Evolutionary conservation across 1,139 yeast species (phyloP).

Genomic region (Kluyveromyces sp.): DNA sequence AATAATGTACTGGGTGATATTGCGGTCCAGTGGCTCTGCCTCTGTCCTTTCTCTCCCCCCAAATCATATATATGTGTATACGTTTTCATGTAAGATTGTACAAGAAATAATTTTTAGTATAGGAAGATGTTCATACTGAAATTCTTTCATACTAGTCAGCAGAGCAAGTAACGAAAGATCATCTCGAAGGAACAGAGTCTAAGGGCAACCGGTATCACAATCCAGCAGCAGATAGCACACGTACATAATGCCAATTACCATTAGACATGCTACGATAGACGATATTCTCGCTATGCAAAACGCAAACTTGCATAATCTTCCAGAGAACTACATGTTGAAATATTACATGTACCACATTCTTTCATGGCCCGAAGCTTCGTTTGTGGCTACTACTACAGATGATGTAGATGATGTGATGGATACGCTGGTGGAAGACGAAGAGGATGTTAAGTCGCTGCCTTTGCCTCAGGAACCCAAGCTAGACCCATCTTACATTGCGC

Average conservation of each 20-base stretch:
- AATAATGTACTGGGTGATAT: no score
- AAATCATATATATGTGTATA: no score
- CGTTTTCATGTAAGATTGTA: no score
- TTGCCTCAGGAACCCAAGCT: constrained; percentile 30
- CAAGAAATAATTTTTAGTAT: no score
- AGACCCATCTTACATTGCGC: constrained; percentile 46
- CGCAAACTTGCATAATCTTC: constrained; percentile 85
- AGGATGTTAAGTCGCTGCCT: neutral
- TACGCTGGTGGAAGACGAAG: constrained; percentile 27
- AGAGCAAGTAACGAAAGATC: neutral
- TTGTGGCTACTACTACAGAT: constrained; percentile 78
- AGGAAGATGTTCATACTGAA: no score
- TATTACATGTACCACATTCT: constrained; percentile 89
- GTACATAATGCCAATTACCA: constrained; percentile 63
- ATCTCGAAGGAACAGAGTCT: neutral
- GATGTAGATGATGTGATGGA: constrained; percentile 29
- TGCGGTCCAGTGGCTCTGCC: no score
- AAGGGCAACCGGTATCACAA: no score
- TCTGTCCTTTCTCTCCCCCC: no score
- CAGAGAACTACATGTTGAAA: constrained; percentile 89
- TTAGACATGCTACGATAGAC: constrained; percentile 77
- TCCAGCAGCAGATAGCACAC: neutral
- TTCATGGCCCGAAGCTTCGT: constrained; percentile 97
- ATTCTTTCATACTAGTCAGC: no score
- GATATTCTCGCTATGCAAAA: constrained; percentile 95